These are phyloP conservation scores for Podila horticola DNA, from an alignment of 192 early-diverging fungal species.

Conservation along the genomic window DNA sequence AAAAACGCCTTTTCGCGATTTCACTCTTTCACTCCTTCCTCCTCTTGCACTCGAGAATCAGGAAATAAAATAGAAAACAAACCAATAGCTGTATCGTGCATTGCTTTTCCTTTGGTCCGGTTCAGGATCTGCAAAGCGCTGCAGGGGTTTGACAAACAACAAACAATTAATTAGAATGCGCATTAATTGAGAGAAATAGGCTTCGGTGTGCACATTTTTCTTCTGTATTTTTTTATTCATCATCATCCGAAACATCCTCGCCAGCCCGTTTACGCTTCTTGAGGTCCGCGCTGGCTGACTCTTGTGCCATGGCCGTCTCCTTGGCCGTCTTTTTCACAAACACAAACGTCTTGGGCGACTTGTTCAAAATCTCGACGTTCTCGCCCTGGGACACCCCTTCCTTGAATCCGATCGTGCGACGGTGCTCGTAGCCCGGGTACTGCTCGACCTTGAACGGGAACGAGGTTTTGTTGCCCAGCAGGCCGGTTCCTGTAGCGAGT, in stretches of 20 bases:
- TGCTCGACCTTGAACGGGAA: conserved; percentile 71
- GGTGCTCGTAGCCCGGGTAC: conserved; percentile 91
- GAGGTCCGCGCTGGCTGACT: conserved; percentile 29
- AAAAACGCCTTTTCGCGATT: too few species aligned
- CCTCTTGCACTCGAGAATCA: too few species aligned
- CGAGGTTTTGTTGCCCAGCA: conserved; percentile 61
- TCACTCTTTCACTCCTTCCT: too few species aligned
- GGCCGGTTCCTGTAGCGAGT: conserved; percentile 75
- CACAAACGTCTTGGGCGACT: conserved; percentile 73
- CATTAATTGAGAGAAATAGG: too few species aligned
- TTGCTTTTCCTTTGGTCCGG: too few species aligned
- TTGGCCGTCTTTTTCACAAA: conserved; percentile 70
- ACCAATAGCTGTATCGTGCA: too few species aligned
- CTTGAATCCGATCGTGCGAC: conserved; percentile 95
- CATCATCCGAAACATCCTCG: conserved; percentile 49
- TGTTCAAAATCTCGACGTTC: conserved; percentile 83
- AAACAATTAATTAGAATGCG: too few species aligned
- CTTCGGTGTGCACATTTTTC: not conserved
- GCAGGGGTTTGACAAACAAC: too few species aligned
- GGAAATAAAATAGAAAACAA: too few species aligned
- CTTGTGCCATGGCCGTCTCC: conserved; percentile 54
- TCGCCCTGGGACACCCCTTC: conserved; percentile 76
- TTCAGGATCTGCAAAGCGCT: too few species aligned
- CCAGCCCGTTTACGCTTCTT: conserved; percentile 49
- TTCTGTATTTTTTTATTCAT: conserved; percentile 9